Evolutionary conservation across 768 basidiomycete species (phyloP), one percentile per base, ranked within the genome.

Genomic region (Rhodotorula babjevae): DNA sequence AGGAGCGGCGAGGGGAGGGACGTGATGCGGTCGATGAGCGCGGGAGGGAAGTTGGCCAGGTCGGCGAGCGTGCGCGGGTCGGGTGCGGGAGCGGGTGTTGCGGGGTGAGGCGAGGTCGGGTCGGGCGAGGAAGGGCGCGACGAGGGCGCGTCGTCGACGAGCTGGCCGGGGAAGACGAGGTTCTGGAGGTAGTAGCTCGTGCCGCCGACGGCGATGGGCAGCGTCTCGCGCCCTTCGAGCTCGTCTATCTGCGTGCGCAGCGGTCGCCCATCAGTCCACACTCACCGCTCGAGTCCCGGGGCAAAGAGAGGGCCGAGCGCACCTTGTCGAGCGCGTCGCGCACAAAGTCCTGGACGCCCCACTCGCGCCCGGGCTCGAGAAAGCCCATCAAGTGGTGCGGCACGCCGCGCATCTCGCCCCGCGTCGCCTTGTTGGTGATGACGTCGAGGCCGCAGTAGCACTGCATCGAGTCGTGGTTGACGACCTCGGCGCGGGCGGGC

Each of bases 401-500:
- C 29, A 99, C 84, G 9, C 91, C 93, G 61, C 86, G 84, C 79
- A 84, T 87, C 81, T 99, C 93, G 42, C 84, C 82, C 21, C 83
- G 78, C 2, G 93, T 86, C 25, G 93, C 85, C 82, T 99, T 98
- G 82, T 98, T 98, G 40, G 95, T 98, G 78, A 97, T 88, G 63
- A 94, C 83, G 81, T 96, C 90, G 80, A 98, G 85, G 0, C 95
- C 95, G 27, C 84, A 84, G 80, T 97, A 98, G 21, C 93, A 88
- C 81, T 99, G 96, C 95, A 99, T 97, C 21, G 95, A 87, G 81
- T 99, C 96, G 18, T 94, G 92, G 79, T 97, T 98, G 79, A 99
- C 88, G 76, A 98, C 85, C 78, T 87, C 87, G 15, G 63, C 78
- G 5, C 33, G 40, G 3, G 19, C 23, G 18, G 55, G 60, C 3